Percentiles rank a stretch among this genome's conserved stretches.
Evolutionary conservation across 768 basidiomycete genomes (phyloP).

Genomic region (Leucogyrophana mollusca): DNA sequence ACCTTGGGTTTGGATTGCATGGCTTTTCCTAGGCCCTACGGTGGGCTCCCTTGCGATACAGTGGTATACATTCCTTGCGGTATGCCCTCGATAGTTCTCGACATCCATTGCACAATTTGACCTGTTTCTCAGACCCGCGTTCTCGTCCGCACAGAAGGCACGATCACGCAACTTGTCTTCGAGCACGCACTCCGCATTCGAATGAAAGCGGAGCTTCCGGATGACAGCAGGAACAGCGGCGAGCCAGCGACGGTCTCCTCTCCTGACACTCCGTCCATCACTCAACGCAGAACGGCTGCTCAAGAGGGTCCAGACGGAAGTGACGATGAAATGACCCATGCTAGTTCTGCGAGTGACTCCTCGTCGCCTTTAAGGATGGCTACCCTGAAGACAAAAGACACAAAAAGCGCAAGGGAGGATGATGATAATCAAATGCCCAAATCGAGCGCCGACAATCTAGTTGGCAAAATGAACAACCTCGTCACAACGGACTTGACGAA

Average conservation of each 20-base stretch:
- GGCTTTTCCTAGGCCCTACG: constrained; percentile 47
- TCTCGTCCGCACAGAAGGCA: constrained; percentile 46
- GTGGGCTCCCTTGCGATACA: constrained; percentile 44
- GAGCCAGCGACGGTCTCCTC: background rate
- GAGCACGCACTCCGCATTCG: constrained; percentile 61
- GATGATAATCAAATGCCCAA: background rate
- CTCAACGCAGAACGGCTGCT: constrained; percentile 12
- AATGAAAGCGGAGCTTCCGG: constrained; percentile 9
- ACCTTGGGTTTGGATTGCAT: constrained; percentile 68
- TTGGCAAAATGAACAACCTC: constrained; percentile 75
- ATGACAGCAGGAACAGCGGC: background rate
- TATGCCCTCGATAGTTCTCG: constrained; percentile 14
- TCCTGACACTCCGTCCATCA: constrained; percentile 27
- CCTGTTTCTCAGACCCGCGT: constrained; percentile 32
- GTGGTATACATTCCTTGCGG: constrained; percentile 44
- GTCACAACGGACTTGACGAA: constrained; percentile 47
- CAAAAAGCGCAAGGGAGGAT: constrained; percentile 9
- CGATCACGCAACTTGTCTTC: constrained; percentile 51
- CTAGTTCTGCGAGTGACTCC: background rate
- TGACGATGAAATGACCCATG: constrained; percentile 2
- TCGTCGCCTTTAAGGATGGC: constrained; percentile 1
- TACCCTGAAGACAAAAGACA: constrained; percentile 5
- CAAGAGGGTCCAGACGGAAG: constrained; percentile 7
- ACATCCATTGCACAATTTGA: background rate
- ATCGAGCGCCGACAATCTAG: constrained; percentile 43